These are phyloP conservation scores for Colletotrichum lindemuthianum DNA, from an alignment of 2,329 filamentous ascomycete genomes.

Conservation along the genomic window DNA sequence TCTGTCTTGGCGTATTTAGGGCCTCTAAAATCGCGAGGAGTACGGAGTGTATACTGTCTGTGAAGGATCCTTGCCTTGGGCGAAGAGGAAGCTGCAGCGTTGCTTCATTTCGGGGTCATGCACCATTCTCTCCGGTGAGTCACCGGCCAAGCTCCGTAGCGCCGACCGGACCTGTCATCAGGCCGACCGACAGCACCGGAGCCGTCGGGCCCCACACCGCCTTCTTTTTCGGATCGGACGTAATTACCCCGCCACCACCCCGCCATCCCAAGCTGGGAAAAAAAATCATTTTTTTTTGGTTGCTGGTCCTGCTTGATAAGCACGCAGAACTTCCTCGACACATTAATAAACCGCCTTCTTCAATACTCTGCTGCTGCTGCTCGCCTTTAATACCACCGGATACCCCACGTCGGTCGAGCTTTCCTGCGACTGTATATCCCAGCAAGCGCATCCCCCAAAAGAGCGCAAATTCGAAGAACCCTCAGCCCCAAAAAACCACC, in stretches of 20 bases:
- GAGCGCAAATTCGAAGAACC: background rate
- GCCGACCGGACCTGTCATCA: slow-evolving; percentile 17
- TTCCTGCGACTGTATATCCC: background rate
- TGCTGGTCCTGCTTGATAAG: slow-evolving; percentile 33
- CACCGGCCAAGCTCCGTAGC: slow-evolving; percentile 8
- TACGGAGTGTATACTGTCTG: no score
- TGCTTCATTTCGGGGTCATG: no score
- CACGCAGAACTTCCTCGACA: slow-evolving; percentile 28
- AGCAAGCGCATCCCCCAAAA: slow-evolving; percentile 6
- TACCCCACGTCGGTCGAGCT: slow-evolving; percentile 5
- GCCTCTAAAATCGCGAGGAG: no score
- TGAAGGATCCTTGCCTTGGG: no score
- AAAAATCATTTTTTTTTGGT: slow-evolving; percentile 11
- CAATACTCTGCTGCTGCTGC: background rate
- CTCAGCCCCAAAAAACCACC: background rate
- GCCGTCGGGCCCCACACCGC: slow-evolving; percentile 20
- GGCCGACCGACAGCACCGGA: slow-evolving; percentile 10
- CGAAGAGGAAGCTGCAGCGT: no score
- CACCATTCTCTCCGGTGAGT: no score
- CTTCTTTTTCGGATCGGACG: slow-evolving; percentile 17
- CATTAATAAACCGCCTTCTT: slow-evolving; percentile 22
- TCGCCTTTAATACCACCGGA: slow-evolving; percentile 10
- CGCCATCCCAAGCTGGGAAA: slow-evolving; percentile 31
- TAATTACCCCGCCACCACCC: slow-evolving; percentile 35
- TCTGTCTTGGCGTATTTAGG: no score